phyloP scores from a whole-genome alignment of 1,284 basidiomycete genomes.

The Sporisorium reilianum region DNA sequence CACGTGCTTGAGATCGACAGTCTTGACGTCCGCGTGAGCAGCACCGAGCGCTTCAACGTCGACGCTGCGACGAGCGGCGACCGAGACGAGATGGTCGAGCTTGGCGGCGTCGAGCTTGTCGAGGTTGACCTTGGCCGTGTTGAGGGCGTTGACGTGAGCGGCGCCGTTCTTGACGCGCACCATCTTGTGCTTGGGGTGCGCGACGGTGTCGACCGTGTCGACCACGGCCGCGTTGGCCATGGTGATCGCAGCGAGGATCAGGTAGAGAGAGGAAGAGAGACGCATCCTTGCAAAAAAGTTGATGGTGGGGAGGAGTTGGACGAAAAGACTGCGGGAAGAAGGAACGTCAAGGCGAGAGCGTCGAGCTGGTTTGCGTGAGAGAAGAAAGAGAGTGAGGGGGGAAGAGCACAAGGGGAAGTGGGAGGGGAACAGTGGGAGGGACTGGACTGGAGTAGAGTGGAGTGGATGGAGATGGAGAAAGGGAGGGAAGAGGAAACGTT shows the following conservation, averaged over 20 bases:
- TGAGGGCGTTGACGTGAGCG: conserved; percentile 21
- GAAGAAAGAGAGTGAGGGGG: conserved; percentile 9
- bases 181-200: conserved; percentile 22
- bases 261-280: conserved; percentile 29
- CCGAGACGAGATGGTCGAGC: conserved; percentile 18
- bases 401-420: conserved; percentile 8
- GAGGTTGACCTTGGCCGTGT: conserved; percentile 17
- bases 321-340: not conserved
- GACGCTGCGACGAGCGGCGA: conserved; percentile 12
- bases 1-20: conserved; percentile 29
- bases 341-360: conserved; percentile 3
- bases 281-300: conserved; percentile 24
- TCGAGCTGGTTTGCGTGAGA: too few species aligned
- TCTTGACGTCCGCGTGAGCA: conserved; percentile 7
- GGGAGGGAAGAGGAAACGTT: too few species aligned
- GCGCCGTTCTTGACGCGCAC: conserved; percentile 23
- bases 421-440: conserved; percentile 5
- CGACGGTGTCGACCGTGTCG: conserved; percentile 7
- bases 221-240: conserved; percentile 25
- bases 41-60: not conserved
- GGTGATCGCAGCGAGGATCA: conserved; percentile 37
- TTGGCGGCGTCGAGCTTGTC: conserved; percentile 16
- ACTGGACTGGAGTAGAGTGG: too few species aligned
- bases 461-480: conserved; percentile 7
- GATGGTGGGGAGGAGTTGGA: not conserved